A percentile compares a stretch with the other conserved stretches of the same genome.
These are phyloP conservation scores for Collariella sp. DNA, from an alignment of 495 filamentous ascomycete genomes.

Conservation along the genomic window DNA sequence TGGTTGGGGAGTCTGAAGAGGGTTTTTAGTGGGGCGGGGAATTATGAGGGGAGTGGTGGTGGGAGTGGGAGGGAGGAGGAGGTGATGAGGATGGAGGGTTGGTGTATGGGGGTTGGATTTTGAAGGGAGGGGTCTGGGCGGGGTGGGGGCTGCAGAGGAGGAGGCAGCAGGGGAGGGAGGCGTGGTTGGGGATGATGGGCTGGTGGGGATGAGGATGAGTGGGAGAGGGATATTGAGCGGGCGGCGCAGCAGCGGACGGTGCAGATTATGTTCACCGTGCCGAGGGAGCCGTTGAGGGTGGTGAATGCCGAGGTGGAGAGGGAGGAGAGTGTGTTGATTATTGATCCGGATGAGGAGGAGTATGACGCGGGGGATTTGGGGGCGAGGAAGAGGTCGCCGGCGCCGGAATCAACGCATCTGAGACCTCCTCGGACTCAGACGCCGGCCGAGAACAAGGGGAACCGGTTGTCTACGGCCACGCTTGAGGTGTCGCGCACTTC, in stretches of 20 bases:
- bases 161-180: slow-evolving; percentile 36
- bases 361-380: not conserved
- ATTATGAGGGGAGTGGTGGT: no score
- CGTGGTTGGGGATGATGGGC: slow-evolving; percentile 20
- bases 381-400: not conserved
- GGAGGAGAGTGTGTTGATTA: slow-evolving; percentile 31
- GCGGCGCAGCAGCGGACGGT: slow-evolving; percentile 72
- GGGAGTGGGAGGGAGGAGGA: no score
- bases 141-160: slow-evolving; percentile 24
- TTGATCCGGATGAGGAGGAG: slow-evolving; percentile 18
- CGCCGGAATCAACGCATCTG: not conserved
- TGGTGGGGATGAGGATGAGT: slow-evolving; percentile 15
- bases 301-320: slow-evolving; percentile 61
- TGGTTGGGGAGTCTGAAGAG: slow-evolving; percentile 44
- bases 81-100: slow-evolving; percentile 24
- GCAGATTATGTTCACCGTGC: slow-evolving; percentile 91
- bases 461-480: not conserved
- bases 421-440: not conserved
- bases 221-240: slow-evolving; percentile 85
- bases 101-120: slow-evolving; percentile 19
- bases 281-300: slow-evolving; percentile 72
- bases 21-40: slow-evolving; percentile 30
- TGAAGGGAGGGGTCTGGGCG: no score
- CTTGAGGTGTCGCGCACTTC: slow-evolving; percentile 7
- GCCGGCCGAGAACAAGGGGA: not conserved